A percentile compares a stretch with the other conserved stretches of the same genome.
Evolutionary conservation across 129 eudicot genomes (phyloP).

Genomic region (Chrysanthemum seticuspe): DNA sequence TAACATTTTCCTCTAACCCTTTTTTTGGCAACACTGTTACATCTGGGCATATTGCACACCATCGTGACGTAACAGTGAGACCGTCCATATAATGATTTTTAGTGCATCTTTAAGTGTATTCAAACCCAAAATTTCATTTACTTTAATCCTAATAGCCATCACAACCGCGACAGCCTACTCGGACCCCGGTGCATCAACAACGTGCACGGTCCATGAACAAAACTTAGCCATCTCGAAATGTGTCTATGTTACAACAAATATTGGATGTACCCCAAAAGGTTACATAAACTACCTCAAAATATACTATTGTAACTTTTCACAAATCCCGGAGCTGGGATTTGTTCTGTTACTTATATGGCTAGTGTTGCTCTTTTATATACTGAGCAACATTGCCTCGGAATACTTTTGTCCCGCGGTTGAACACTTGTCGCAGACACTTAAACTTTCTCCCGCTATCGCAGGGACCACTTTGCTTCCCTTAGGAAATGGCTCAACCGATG

Average conservation of each 20-base stretch:
- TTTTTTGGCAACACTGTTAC: not conserved
- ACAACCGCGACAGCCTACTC: slow-evolving; percentile 12
- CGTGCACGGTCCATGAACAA: slow-evolving; percentile 35
- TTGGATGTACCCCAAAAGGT: slow-evolving; percentile 46
- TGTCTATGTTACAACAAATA: slow-evolving; percentile 34
- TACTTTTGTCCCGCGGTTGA: slow-evolving; percentile 64
- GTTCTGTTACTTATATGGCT: slow-evolving; percentile 54
- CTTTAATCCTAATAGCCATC: slow-evolving; percentile 1
- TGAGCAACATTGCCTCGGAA: slow-evolving; percentile 58
- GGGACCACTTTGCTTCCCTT: slow-evolving; percentile 76
- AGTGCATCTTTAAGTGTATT: not conserved
- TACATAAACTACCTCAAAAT: slow-evolving; percentile 51
- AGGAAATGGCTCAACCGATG: slow-evolving; percentile 71
- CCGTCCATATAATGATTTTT: not conserved
- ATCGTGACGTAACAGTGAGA: no score
- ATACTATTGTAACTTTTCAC: slow-evolving; percentile 49
- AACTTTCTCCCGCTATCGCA: slow-evolving; percentile 62
- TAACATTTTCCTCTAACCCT: not conserved
- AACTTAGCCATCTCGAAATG: slow-evolving; percentile 41
- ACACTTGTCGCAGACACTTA: slow-evolving; percentile 41
- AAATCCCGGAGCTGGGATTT: slow-evolving; percentile 41
- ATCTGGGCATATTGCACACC: not conserved
- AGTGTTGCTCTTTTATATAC: slow-evolving; percentile 46
- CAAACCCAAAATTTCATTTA: slow-evolving; percentile 6
- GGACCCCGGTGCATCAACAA: slow-evolving; percentile 17